Percentiles rank a stretch among this genome's conserved stretches.
Conservation (phyloP, 2,329 filamentous ascomycete genomes). For the Sporothrix schenckii region DNA sequence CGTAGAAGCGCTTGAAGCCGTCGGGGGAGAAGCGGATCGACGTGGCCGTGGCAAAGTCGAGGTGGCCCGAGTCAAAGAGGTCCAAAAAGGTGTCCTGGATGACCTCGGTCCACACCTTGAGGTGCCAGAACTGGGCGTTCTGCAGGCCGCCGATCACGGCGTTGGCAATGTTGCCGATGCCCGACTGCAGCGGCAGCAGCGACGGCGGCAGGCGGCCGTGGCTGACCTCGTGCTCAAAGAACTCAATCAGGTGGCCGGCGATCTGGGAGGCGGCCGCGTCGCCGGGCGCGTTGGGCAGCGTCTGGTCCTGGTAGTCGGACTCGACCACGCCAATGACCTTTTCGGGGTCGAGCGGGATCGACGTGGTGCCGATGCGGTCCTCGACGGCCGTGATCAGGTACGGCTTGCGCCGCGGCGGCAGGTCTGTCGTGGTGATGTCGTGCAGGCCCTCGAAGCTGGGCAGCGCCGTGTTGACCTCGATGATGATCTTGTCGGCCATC, state of each 20-base stretch:
- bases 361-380: conserved; percentile 80
- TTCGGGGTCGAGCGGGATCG: conserved; percentile 80
- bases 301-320: conserved; percentile 77
- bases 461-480: conserved; percentile 86
- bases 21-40: conserved; percentile 89
- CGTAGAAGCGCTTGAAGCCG: conserved; percentile 89
- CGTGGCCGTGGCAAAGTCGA: conserved; percentile 88
- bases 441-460: conserved; percentile 86
- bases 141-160: conserved; percentile 83
- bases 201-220: conserved; percentile 75
- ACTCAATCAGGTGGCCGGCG: conserved; percentile 77
- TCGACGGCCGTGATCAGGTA: conserved; percentile 84
- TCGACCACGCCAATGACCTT: conserved; percentile 84
- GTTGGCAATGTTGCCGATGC: conserved; percentile 92
- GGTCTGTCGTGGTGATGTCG: conserved; percentile 87
- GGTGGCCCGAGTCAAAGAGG: conserved; percentile 82
- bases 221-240: conserved; percentile 79
- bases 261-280: conserved; percentile 74
- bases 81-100: conserved; percentile 92
- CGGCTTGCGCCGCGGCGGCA: conserved; percentile 79
- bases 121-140: conserved; percentile 79
- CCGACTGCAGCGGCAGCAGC: conserved; percentile 64
- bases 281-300: conserved; percentile 73
- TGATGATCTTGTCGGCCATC: conserved; percentile 91
- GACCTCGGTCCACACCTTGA: conserved; percentile 93